phyloP scores from a whole-genome alignment of 129 eudicot genomes.

The Mikania micrantha region DNA sequence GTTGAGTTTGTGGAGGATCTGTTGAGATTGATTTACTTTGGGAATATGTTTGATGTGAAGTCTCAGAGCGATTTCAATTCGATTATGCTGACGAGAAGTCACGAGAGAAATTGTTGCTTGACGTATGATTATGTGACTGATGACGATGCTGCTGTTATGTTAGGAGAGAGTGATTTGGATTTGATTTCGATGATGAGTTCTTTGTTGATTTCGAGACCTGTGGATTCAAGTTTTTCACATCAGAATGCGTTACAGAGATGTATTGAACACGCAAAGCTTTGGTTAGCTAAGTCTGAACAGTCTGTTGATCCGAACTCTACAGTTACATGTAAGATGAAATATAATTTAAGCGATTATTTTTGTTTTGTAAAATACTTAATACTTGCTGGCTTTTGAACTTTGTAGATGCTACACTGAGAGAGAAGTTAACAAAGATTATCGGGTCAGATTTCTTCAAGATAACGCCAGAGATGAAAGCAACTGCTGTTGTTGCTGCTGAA shows the following conservation, averaged over 20 bases:
- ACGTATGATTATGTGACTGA: conserved; percentile 86
- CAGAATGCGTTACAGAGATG: conserved; percentile 55
- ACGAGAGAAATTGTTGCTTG: conserved; percentile 86
- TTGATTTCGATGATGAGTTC: conserved; percentile 55
- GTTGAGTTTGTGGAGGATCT: conserved; percentile 38
- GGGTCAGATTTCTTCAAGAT: conserved; percentile 60
- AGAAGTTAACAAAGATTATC: conserved; percentile 66
- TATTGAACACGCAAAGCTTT: conserved; percentile 65
- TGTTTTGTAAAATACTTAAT: not conserved
- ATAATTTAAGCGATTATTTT: not conserved
- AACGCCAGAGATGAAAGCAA: conserved; percentile 65
- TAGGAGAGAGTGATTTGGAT: conserved; percentile 79
- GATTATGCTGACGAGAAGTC: conserved; percentile 63
- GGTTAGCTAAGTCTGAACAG: conserved; percentile 58
- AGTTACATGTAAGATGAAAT: conserved; percentile 44
- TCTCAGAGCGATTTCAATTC: conserved; percentile 46
- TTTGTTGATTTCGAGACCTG: conserved; percentile 58
- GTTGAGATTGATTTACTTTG: conserved; percentile 65
- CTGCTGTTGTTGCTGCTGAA: conserved; percentile 74
- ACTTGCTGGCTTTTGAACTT: not conserved
- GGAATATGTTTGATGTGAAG: conserved; percentile 72
- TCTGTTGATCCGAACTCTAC: conserved; percentile 36
- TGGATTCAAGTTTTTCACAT: conserved; percentile 56
- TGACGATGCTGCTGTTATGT: conserved; percentile 58
- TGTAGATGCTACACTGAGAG: conserved; percentile 71